Evolutionary conservation across 306 rosid genomes (phyloP).

Genomic region (Trifolium repens): DNA sequence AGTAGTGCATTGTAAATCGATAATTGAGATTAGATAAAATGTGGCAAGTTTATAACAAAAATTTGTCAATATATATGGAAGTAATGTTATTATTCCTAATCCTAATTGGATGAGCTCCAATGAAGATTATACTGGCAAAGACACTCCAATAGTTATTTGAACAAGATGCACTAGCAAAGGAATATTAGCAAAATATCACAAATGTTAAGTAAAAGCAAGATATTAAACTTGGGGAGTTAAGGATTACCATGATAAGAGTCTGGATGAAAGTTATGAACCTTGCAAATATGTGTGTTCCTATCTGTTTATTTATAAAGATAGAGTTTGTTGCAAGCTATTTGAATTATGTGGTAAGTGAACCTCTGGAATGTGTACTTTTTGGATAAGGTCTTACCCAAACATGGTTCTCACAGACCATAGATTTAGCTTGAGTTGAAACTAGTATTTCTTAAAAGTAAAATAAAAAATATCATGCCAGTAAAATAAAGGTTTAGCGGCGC

Average conservation of each 20-base stretch:
- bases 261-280: neutral
- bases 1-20: no score
- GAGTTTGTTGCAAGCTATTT: neutral
- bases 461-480: no score
- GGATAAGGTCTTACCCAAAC: neutral
- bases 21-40: no score
- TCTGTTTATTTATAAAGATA: neutral
- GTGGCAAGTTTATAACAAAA: no score
- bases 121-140: neutral
- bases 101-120: neutral
- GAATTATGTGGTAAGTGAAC: neutral
- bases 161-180: neutral
- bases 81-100: neutral
- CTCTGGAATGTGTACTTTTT: neutral
- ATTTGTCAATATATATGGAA: no score
- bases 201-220: neutral
- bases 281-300: neutral
- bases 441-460: neutral
- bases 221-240: neutral
- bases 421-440: neutral
- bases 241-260: neutral
- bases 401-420: neutral
- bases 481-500: no score
- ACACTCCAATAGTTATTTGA: neutral
- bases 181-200: neutral